Evolutionary conservation across 1,284 basidiomycete genomes (phyloP).

Genomic region (Rhodotorula sp.): DNA sequence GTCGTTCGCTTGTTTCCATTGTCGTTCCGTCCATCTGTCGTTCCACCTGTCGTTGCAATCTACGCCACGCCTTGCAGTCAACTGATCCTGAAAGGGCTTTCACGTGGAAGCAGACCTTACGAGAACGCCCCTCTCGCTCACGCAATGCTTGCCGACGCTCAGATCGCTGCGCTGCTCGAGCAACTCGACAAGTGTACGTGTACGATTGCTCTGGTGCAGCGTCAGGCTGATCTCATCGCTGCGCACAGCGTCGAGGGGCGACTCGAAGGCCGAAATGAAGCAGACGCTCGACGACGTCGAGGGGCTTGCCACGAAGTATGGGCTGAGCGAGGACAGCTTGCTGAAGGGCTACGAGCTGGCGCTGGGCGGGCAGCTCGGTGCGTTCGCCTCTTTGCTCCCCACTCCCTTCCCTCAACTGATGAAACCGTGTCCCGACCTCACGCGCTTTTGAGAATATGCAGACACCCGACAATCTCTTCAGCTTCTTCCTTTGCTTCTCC

Average conservation of each 20-base stretch:
- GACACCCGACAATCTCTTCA: not conserved
- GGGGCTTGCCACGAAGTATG: not conserved
- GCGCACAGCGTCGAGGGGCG: not conserved
- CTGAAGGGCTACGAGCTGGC: conserved; percentile 1
- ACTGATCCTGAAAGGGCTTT: too few species aligned
- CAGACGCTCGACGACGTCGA: not conserved
- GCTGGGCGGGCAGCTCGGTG: not conserved
- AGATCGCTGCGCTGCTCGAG: not conserved
- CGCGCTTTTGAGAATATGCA: not conserved
- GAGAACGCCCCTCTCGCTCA: not conserved
- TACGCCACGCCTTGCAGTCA: not conserved
- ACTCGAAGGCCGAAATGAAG: not conserved
- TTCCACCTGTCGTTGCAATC: not conserved
- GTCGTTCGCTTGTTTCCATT: not conserved
- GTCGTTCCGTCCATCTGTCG: too few species aligned
- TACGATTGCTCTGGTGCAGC: too few species aligned
- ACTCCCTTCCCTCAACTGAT: not conserved
- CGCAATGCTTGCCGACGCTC: not conserved
- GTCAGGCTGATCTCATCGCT: not conserved
- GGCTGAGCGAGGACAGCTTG: not conserved
- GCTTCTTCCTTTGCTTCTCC: not conserved
- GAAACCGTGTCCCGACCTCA: not conserved
- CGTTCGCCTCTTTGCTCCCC: not conserved
- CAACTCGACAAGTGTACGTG: not conserved
- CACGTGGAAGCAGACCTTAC: not conserved